phyloP scores from a whole-genome alignment of 2,329 filamentous ascomycete species.

The Clonostachys rhizophaga region DNA sequence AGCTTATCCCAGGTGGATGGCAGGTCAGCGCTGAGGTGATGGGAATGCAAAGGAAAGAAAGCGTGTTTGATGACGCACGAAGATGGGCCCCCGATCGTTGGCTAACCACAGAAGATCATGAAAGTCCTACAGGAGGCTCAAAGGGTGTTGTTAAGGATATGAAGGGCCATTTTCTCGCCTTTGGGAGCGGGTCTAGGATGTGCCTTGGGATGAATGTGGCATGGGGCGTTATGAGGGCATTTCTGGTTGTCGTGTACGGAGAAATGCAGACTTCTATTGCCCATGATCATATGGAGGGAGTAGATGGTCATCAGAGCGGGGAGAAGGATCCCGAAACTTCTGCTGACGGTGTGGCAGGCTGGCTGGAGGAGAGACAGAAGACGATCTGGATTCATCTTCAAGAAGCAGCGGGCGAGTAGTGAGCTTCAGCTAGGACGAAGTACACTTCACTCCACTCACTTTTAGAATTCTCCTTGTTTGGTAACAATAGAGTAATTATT shows the following conservation, averaged over 20 bases:
- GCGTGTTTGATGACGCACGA: background rate
- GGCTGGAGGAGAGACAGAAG: too few relatives aligned
- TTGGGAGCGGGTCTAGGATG: constrained; percentile 1
- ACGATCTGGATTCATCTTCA: too few relatives aligned
- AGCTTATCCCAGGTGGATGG: background rate
- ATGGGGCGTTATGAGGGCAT: background rate
- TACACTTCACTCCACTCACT: too few relatives aligned
- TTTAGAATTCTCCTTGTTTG: too few relatives aligned
- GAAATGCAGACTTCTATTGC: too few relatives aligned
- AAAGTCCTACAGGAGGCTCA: background rate
- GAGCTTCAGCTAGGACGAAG: too few relatives aligned
- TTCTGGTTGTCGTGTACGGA: background rate
- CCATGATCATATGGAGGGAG: too few relatives aligned
- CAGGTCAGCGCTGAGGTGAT: background rate
- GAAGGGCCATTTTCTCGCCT: constrained; percentile 1
- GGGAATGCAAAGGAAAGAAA: background rate
- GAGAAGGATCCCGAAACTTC: too few relatives aligned
- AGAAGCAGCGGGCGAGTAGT: too few relatives aligned
- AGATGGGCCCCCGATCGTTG: background rate
- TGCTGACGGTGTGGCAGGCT: too few relatives aligned
- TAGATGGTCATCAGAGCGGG: too few relatives aligned
- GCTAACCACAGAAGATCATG: background rate
- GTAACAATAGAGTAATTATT: too few relatives aligned
- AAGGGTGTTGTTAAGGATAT: background rate
- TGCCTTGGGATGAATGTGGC: constrained; percentile 1